Evolutionary conservation across 176 grass and related monocot species (phyloP).

Genomic region (Cymbopogon citratus): DNA sequence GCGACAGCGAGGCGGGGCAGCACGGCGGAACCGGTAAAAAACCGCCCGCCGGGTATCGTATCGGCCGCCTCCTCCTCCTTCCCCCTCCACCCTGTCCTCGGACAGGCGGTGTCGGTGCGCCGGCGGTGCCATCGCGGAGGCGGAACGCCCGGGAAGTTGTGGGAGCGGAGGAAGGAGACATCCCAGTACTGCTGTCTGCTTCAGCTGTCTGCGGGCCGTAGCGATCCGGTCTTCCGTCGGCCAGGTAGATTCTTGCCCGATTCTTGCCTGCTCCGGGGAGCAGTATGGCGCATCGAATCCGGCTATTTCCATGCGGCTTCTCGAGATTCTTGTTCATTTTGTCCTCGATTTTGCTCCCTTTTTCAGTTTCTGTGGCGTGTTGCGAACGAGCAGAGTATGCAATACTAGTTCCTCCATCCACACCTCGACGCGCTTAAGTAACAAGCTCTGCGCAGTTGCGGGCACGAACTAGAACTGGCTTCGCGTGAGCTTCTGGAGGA

Average conservation of each 20-base stretch:
- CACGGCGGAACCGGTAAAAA: conserved; percentile 7
- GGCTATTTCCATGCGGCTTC: not conserved
- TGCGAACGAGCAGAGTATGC: not conserved
- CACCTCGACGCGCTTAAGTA: not conserved
- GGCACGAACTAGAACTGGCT: conserved; percentile 9
- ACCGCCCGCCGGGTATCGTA: not conserved
- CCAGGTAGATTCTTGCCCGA: not conserved
- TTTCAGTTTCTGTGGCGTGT: not conserved
- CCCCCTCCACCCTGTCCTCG: not conserved
- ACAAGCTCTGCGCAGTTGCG: not conserved
- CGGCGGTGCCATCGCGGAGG: not conserved
- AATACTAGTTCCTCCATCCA: too few species aligned
- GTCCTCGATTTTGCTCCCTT: not conserved
- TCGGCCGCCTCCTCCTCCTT: not conserved
- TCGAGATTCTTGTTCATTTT: not conserved
- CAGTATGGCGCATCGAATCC: not conserved
- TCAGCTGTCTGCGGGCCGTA: not conserved
- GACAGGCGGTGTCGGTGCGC: conserved; percentile 11
- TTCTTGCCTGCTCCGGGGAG: not conserved
- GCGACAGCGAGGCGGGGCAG: not conserved
- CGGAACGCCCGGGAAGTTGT: not conserved
- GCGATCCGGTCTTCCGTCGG: not conserved
- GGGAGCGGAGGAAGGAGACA: not conserved
- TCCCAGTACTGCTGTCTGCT: not conserved
- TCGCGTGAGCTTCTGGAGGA: not conserved